These are phyloP conservation scores for Aspergillus fumigatiaffinis DNA, from an alignment of 2,329 filamentous ascomycete genomes.

Conservation along the genomic window DNA sequence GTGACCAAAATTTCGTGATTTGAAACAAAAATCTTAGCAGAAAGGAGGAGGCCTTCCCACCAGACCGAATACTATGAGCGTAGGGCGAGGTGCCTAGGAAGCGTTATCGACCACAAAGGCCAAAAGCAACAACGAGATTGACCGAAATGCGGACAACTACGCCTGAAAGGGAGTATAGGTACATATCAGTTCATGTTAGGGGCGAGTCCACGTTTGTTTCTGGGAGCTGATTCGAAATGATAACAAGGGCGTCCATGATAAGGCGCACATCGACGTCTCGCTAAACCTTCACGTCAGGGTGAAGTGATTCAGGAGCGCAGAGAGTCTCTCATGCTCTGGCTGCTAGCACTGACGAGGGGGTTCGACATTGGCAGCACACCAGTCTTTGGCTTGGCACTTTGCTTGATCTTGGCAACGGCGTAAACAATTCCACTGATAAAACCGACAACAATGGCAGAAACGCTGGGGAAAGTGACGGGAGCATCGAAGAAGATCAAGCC, in stretches of 20 bases:
- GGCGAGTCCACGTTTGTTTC: not conserved
- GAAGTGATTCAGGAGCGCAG: conserved; percentile 58
- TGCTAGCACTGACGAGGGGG: conserved; percentile 80
- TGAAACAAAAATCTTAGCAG: not conserved
- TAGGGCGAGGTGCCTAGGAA: not conserved
- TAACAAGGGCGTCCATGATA: not conserved
- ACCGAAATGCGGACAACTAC: not conserved
- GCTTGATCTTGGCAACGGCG: conserved; percentile 77
- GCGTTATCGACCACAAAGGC: not conserved
- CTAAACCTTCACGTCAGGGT: not conserved
- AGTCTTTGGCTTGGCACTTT: conserved; percentile 64
- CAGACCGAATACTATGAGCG: not conserved
- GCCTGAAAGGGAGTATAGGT: not conserved
- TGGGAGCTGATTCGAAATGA: not conserved
- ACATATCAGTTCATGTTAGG: not conserved
- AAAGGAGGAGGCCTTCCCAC: not conserved
- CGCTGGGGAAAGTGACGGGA: conserved; percentile 85
- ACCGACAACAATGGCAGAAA: conserved; percentile 84
- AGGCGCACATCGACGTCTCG: not conserved
- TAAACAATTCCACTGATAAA: conserved; percentile 93
- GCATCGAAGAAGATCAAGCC: conserved; percentile 94
- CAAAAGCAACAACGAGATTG: not conserved
- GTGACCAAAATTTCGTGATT: not conserved
- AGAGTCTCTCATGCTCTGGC: conserved; percentile 83
- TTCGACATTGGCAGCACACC: conserved; percentile 64